Conservation (phyloP, 2,329 filamentous ascomycete species). For the Ascochyta fabae region DNA sequence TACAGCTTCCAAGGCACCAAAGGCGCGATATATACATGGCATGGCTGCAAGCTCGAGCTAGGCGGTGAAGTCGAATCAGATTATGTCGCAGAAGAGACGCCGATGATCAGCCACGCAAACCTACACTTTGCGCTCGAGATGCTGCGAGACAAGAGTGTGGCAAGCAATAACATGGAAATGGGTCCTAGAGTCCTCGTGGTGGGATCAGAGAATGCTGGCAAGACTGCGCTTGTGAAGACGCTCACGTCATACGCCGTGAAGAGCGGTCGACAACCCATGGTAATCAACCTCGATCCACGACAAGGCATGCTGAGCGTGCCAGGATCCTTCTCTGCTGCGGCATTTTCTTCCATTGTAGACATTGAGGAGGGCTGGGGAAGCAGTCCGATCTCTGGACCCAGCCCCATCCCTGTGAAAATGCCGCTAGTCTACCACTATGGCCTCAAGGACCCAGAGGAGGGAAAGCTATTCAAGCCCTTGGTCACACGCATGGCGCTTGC, state of each 20-base stretch:
- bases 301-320: slow-evolving; percentile 66
- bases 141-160: slow-evolving; percentile 67
- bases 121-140: slow-evolving; percentile 85
- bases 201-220: slow-evolving; percentile 79
- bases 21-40: slow-evolving; percentile 89
- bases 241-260: slow-evolving; percentile 81
- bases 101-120: slow-evolving; percentile 81
- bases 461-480: slow-evolving; percentile 73
- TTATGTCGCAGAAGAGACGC: slow-evolving; percentile 78
- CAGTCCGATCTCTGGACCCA: slow-evolving; percentile 89
- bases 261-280: slow-evolving; percentile 74
- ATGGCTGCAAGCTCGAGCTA: slow-evolving; percentile 86
- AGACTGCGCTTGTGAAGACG: slow-evolving; percentile 80
- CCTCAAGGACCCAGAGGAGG: slow-evolving; percentile 72
- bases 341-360: slow-evolving; percentile 86
- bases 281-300: slow-evolving; percentile 83
- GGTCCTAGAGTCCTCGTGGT: slow-evolving; percentile 86
- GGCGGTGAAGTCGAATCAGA: slow-evolving; percentile 72
- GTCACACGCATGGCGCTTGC: slow-evolving; percentile 79
- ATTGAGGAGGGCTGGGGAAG: slow-evolving; percentile 88
- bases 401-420: slow-evolving; percentile 85
- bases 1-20: slow-evolving; percentile 85
- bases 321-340: slow-evolving; percentile 83
- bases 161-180: slow-evolving; percentile 45
- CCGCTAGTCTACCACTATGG: slow-evolving; percentile 92